Conservation (phyloP, 2,329 filamentous ascomycete genomes). For the Leptographium procerum region DNA sequence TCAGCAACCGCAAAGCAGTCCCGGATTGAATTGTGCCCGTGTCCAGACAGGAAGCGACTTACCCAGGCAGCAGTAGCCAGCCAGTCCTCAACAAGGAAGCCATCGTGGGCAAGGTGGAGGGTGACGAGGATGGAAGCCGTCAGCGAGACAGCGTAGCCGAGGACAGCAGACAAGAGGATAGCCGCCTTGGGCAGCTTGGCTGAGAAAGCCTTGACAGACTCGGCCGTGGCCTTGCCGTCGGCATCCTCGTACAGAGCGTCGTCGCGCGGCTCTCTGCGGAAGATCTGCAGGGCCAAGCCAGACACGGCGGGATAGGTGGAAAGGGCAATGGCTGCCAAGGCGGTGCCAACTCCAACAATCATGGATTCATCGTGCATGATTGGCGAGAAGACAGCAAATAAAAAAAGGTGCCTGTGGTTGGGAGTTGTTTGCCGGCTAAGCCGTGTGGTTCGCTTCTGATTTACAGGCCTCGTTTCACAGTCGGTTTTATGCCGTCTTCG, state of each 20-base stretch:
- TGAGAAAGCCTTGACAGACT: slow-evolving; percentile 52
- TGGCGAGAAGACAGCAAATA: not conserved
- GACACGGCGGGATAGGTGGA: slow-evolving; percentile 19
- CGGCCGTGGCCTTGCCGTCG: slow-evolving; percentile 57
- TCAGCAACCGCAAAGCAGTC: not conserved
- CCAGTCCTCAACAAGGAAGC: slow-evolving; percentile 44
- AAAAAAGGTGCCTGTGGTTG: not conserved
- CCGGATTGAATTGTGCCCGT: no score
- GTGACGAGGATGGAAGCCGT: slow-evolving; percentile 43
- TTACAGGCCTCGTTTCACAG: not conserved
- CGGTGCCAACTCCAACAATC: slow-evolving; percentile 16
- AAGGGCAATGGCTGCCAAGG: slow-evolving; percentile 18
- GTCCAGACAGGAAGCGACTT: slow-evolving; percentile 20
- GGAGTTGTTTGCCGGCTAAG: not conserved
- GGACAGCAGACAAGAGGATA: slow-evolving; percentile 40
- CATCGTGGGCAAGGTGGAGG: slow-evolving; percentile 22
- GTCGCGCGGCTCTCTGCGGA: slow-evolving; percentile 19
- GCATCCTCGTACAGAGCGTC: slow-evolving; percentile 48
- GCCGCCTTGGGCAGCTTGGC: slow-evolving; percentile 43
- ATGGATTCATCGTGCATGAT: slow-evolving; percentile 19
- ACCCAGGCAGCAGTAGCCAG: slow-evolving; percentile 52
- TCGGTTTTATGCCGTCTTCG: not conserved
- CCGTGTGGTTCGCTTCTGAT: not conserved
- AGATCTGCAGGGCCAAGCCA: slow-evolving; percentile 17
- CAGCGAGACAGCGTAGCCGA: slow-evolving; percentile 45